Evolutionary conservation across 2,329 filamentous ascomycete species (phyloP).

Genomic region (Metarhizium sp.): DNA sequence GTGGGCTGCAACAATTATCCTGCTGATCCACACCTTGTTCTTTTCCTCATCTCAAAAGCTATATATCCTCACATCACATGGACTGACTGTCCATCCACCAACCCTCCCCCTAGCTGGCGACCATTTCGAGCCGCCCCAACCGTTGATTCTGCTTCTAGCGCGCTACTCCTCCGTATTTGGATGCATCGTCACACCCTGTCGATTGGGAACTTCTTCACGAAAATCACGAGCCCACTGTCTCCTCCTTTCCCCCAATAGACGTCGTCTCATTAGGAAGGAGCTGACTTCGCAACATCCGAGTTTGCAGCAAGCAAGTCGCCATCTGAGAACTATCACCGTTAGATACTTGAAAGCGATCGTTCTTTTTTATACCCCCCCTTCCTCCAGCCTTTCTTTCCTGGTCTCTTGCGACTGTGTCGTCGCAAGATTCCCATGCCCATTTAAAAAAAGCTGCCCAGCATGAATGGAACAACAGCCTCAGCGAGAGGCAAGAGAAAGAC

Average conservation of each 20-base stretch:
- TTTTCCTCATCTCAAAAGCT: background rate
- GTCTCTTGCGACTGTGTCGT: slow-evolving; percentile 7
- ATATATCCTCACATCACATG: slow-evolving; percentile 21
- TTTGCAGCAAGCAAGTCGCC: background rate
- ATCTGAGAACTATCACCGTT: background rate
- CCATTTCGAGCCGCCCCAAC: background rate
- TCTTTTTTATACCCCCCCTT: too few species aligned
- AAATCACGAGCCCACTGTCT: slow-evolving; percentile 5
- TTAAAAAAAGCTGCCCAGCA: slow-evolving; percentile 14
- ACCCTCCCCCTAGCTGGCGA: slow-evolving; percentile 6
- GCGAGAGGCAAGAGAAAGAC: slow-evolving; percentile 44
- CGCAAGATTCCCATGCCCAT: background rate
- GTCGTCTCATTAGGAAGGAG: background rate
- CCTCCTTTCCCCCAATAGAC: slow-evolving; percentile 1
- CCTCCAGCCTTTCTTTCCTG: background rate
- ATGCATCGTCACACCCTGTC: slow-evolving; percentile 17
- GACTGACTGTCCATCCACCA: slow-evolving; percentile 17
- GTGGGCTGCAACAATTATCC: slow-evolving; percentile 15
- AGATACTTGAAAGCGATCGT: background rate
- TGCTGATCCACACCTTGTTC: slow-evolving; percentile 18
- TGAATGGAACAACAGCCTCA: slow-evolving; percentile 33
- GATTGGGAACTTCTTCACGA: slow-evolving; percentile 8
- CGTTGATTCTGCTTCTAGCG: slow-evolving; percentile 4
- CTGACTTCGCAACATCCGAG: background rate
- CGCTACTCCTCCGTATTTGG: slow-evolving; percentile 9